A percentile compares a stretch with the other conserved stretches of the same genome.
Evolutionary conservation across 129 eudicot genomes (phyloP).

Genomic region (Saussurea involucrata): DNA sequence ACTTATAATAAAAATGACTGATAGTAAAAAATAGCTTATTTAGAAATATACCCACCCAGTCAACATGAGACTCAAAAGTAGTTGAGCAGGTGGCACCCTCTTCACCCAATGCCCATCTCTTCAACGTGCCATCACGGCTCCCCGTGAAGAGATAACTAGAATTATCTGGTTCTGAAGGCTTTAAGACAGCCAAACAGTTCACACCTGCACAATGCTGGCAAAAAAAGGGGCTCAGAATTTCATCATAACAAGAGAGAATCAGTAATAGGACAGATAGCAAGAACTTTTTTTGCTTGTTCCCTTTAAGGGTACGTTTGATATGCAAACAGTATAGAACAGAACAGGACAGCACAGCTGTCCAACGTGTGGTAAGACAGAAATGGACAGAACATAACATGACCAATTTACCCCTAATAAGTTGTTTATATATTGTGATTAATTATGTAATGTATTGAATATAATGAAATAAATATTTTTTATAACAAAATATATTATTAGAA

Average conservation of each 20-base stretch:
- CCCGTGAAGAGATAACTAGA: slow-evolving; percentile 69
- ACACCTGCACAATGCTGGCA: slow-evolving; percentile 94
- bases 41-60: slow-evolving; percentile 86
- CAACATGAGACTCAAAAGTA: slow-evolving; percentile 96
- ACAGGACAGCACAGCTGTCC: no score
- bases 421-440: no score
- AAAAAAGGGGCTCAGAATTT: slow-evolving; percentile 1
- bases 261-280: neutral
- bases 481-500: no score
- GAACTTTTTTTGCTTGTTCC: neutral
- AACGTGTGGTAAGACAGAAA: no score
- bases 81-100: slow-evolving; percentile 73
- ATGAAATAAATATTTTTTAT: no score
- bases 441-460: no score
- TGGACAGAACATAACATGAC: no score
- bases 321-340: no score
- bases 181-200: slow-evolving; percentile 77
- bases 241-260: neutral
- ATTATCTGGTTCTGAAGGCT: slow-evolving; percentile 50
- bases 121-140: slow-evolving; percentile 92
- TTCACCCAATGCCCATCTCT: slow-evolving; percentile 84
- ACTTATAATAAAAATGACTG: neutral
- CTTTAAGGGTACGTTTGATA: no score
- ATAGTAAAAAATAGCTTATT: slow-evolving; percentile 6
- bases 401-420: no score